phyloP scores from a whole-genome alignment of 495 filamentous ascomycete genomes.

The Talaromyces liani region DNA sequence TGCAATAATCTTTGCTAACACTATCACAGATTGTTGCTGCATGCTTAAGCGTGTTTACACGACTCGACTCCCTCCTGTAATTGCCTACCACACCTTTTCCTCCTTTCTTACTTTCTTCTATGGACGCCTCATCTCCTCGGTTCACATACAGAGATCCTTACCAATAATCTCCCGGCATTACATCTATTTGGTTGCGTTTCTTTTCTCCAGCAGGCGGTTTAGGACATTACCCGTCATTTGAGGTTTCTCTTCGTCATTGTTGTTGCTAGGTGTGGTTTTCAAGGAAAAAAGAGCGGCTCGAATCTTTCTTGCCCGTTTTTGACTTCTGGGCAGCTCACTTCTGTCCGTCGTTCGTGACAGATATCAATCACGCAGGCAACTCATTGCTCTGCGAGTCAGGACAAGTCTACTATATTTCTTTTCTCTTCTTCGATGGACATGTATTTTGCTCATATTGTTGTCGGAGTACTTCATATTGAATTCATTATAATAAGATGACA shows the following conservation, averaged over 20 bases:
- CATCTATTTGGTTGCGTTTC: neutral
- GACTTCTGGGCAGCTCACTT: neutral
- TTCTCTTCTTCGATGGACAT: conserved; percentile 11
- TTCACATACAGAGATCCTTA: neutral
- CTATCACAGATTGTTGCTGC: conserved; percentile 70
- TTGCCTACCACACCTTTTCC: conserved; percentile 3
- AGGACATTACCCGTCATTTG: neutral
- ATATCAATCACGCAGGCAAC: neutral
- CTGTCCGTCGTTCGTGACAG: neutral
- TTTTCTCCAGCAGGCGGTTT: conserved; percentile 9
- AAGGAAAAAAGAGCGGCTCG: neutral
- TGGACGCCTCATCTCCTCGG: neutral
- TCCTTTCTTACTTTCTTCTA: neutral
- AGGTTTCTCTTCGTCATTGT: neutral
- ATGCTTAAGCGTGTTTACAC: conserved; percentile 92
- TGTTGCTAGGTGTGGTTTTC: conserved; percentile 2
- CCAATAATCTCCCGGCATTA: neutral
- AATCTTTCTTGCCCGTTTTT: neutral
- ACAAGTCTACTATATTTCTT: conserved; percentile 1
- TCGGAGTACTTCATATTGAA: conserved; percentile 2
- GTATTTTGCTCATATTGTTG: conserved; percentile 8
- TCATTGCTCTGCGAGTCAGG: neutral
- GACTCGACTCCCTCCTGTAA: conserved; percentile 89
- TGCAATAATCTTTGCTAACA: conserved; percentile 14
- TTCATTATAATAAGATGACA: conserved; percentile 3